These are phyloP conservation scores for Sutorius eximius DNA, from an alignment of 1,284 basidiomycete genomes.

Conservation along the genomic window DNA sequence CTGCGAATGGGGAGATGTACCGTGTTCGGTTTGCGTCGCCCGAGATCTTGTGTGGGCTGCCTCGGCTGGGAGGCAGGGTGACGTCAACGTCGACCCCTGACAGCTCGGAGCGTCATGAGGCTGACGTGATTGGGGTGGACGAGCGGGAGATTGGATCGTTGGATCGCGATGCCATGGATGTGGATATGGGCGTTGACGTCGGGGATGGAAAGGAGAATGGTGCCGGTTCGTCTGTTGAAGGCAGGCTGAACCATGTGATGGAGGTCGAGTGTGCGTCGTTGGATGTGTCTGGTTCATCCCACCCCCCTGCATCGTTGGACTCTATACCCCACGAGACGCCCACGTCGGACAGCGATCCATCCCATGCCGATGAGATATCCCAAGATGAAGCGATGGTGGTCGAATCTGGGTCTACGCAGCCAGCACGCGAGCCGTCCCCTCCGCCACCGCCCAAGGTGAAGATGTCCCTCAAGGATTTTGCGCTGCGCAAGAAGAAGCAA, in stretches of 20 bases:
- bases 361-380: conserved; percentile 4
- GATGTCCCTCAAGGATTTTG: conserved; percentile 51
- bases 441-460: conserved; percentile 45
- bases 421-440: conserved; percentile 19
- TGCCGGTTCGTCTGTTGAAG: background rate
- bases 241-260: background rate
- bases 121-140: background rate
- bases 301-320: background rate
- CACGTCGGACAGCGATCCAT: background rate
- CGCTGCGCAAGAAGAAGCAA: conserved; percentile 45
- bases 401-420: conserved; percentile 10
- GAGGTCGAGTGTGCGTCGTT: background rate
- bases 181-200: conserved; percentile 16
- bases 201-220: conserved; percentile 8
- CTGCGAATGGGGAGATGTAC: conserved; percentile 18
- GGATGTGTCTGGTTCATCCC: conserved; percentile 3
- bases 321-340: background rate
- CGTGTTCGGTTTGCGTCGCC: conserved; percentile 35
- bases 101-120: background rate
- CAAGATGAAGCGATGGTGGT: conserved; percentile 9
- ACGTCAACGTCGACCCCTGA: too few relatives aligned
- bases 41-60: conserved; percentile 23
- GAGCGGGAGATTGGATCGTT: background rate
- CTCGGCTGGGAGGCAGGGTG: conserved; percentile 13
- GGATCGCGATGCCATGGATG: conserved; percentile 26